Percentiles rank a stretch among this genome's conserved stretches.
These are phyloP conservation scores for Quercus gilva DNA, from an alignment of 306 rosid species.

Conservation along the genomic window DNA sequence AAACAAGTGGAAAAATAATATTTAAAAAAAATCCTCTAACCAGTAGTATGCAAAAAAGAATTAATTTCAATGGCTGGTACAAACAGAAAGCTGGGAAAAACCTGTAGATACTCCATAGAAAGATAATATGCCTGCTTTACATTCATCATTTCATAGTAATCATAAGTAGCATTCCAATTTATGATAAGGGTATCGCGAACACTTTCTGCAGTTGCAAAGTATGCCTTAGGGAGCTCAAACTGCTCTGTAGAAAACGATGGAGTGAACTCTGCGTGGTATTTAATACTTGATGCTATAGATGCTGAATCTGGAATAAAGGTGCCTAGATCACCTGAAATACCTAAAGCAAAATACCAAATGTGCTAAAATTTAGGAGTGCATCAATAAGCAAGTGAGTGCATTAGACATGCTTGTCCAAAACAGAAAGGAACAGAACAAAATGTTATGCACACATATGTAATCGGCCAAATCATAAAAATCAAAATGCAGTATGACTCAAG, in stretches of 20 bases:
- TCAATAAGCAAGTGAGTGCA: too few relatives aligned
- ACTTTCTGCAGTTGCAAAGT: conserved; percentile 85
- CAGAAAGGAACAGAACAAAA: too few relatives aligned
- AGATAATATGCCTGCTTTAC: conserved; percentile 95
- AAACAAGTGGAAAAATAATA: conserved; percentile 23
- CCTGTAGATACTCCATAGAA: conserved; percentile 99
- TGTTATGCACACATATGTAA: too few relatives aligned
- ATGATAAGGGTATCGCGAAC: conserved; percentile 79
- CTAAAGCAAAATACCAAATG: conserved; percentile 35
- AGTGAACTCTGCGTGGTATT: conserved; percentile 92
- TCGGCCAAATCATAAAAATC: too few relatives aligned
- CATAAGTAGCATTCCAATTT: conserved; percentile 88
- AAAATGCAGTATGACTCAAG: neutral
- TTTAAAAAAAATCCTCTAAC: neutral
- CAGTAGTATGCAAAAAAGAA: too few relatives aligned
- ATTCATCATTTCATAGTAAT: conserved; percentile 61
- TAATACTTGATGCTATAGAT: conserved; percentile 77
- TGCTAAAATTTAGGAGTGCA: too few relatives aligned
- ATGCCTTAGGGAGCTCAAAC: conserved; percentile 78
- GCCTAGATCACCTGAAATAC: conserved; percentile 33
- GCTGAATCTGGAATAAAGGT: conserved; percentile 52
- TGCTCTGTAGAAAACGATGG: conserved; percentile 74
- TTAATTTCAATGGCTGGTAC: neutral
- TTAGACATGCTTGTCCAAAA: too few relatives aligned
- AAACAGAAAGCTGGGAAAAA: conserved; percentile 29